phyloP scores from a whole-genome alignment of 225 moss, liverwort and hornwort species.

The Pleurozium schreberi region DNA sequence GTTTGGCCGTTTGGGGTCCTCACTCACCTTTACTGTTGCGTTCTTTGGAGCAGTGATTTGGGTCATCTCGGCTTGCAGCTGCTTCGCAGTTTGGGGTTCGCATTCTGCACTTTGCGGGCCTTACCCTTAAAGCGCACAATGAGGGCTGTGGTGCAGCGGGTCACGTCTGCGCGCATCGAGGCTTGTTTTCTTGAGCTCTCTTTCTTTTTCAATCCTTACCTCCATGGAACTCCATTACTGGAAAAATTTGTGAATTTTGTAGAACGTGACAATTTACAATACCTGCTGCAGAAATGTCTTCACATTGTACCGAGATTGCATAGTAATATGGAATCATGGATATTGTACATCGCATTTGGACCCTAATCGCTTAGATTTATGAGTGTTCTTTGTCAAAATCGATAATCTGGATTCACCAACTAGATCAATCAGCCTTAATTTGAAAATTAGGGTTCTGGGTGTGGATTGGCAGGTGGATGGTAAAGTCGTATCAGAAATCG shows the following conservation, averaged over 20 bases:
- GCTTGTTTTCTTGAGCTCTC: conserved; percentile 2
- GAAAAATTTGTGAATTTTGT: neutral
- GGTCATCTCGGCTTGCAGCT: neutral
- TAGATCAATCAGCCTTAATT: neutral
- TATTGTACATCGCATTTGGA: neutral
- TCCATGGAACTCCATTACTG: neutral
- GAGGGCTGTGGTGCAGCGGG: conserved; percentile 86
- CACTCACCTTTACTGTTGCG: neutral
- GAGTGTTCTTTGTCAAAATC: neutral
- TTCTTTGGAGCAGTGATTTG: neutral
- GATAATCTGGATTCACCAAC: neutral
- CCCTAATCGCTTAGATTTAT: neutral
- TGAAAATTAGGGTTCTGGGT: conserved; percentile 2
- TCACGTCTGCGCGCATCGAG: conserved; percentile 67
- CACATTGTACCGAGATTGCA: neutral
- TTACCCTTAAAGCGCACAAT: conserved; percentile 1
- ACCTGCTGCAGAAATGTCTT: neutral
- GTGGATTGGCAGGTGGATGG: conserved; percentile 61
- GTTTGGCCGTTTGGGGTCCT: too few relatives aligned
- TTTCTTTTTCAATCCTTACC: neutral
- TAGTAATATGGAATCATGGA: neutral
- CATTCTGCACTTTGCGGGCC: neutral
- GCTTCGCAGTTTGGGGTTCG: neutral
- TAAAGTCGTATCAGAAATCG: conserved; percentile 53
- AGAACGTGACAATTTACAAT: neutral